phyloP scores from a whole-genome alignment of 2,329 filamentous ascomycete species.

The Atkinsonella texensis region DNA sequence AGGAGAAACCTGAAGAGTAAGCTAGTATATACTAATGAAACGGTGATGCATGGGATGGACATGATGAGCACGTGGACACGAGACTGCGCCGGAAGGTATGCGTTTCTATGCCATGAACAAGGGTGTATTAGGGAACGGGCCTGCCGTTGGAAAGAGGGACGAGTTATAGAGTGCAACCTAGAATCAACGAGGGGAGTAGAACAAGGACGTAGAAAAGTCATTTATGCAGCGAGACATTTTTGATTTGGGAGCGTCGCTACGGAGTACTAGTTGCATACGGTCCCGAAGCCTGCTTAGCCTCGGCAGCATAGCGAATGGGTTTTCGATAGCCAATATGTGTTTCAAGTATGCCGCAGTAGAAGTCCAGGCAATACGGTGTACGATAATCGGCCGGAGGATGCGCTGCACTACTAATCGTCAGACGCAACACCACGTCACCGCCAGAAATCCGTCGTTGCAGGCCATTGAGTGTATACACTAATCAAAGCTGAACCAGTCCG shows the following conservation, averaged over 20 bases:
- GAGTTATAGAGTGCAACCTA: not conserved
- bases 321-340: too few relatives aligned
- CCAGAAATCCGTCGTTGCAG: too few relatives aligned
- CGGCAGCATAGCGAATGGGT: not conserved
- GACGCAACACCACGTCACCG: too few relatives aligned
- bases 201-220: not conserved
- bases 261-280: not conserved
- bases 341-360: too few relatives aligned
- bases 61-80: slow-evolving; percentile 1
- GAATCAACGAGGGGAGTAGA: not conserved
- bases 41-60: not conserved
- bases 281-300: too few relatives aligned
- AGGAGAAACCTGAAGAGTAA: not conserved
- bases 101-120: not conserved
- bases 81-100: not conserved
- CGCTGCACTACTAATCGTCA: too few relatives aligned
- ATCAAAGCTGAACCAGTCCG: too few relatives aligned
- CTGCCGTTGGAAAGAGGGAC: not conserved
- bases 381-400: too few relatives aligned
- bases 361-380: too few relatives aligned
- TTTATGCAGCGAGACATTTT: not conserved
- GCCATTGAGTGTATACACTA: too few relatives aligned
- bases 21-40: not conserved
- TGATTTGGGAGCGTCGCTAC: not conserved
- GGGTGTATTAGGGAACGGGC: not conserved